These are phyloP conservation scores for Besnoitia besnoiti DNA, from an alignment of 169 alveolate species.

Conservation along the genomic window DNA sequence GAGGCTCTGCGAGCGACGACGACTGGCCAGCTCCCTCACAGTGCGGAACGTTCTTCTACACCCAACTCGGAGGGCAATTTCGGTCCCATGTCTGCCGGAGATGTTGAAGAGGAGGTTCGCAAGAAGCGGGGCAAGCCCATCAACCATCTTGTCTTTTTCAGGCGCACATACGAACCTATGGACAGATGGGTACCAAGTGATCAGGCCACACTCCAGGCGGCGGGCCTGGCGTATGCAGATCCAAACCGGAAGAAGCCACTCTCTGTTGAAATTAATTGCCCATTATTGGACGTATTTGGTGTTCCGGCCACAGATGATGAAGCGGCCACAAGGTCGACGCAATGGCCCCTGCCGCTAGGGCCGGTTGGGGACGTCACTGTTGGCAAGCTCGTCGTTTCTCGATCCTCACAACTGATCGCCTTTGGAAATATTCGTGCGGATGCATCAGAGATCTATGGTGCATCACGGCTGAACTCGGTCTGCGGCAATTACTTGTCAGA, in stretches of 20 bases:
- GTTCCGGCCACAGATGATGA: neutral
- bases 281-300: neutral
- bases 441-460: slow-evolving; percentile 1
- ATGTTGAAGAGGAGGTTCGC: slow-evolving; percentile 6
- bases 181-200: neutral
- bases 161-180: slow-evolving; percentile 12
- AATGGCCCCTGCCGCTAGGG: neutral
- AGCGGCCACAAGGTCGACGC: neutral
- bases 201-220: neutral
- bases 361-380: neutral
- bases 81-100: neutral
- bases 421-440: neutral
- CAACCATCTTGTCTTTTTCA: slow-evolving; percentile 4
- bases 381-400: neutral
- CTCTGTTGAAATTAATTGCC: slow-evolving; percentile 6
- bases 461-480: neutral
- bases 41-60: neutral
- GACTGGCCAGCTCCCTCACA: neutral
- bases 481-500: slow-evolving; percentile 8
- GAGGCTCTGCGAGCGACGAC: neutral
- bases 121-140: neutral
- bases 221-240: slow-evolving; percentile 1
- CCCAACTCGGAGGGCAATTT: neutral
- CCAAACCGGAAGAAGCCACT: neutral
- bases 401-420: slow-evolving; percentile 1